phyloP scores from a whole-genome alignment of 1,284 basidiomycete species.

The Melampsora larici-populina region DNA sequence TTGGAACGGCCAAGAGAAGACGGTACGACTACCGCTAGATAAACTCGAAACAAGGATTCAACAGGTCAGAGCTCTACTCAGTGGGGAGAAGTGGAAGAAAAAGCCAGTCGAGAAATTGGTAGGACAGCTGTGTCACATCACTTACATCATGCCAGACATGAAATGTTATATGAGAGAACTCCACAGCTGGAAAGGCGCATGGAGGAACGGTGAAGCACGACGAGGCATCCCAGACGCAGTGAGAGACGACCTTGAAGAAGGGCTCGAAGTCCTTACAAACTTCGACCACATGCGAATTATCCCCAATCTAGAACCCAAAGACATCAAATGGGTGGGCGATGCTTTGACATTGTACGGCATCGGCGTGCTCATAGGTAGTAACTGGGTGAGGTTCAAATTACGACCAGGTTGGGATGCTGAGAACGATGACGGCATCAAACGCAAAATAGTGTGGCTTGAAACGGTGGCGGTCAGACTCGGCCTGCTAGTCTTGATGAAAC shows the following conservation, averaged over 20 bases:
- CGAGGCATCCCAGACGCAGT: background rate
- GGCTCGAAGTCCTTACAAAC: background rate
- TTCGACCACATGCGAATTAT: conserved; percentile 7
- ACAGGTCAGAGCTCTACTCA: background rate
- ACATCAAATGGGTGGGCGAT: too few species aligned
- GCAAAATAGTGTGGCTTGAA: background rate
- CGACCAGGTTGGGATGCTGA: background rate
- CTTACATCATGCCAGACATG: too few species aligned
- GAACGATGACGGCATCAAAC: background rate
- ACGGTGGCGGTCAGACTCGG: too few species aligned
- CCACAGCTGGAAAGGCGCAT: background rate
- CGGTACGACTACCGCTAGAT: background rate
- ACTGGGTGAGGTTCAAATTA: background rate
- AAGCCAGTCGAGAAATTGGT: background rate
- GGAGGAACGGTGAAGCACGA: background rate
- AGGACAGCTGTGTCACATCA: too few species aligned
- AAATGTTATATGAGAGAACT: background rate
- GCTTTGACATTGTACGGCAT: too few species aligned
- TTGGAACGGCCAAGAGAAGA: too few species aligned
- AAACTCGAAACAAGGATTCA: background rate
- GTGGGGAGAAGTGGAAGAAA: background rate
- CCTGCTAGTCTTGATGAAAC: too few species aligned
- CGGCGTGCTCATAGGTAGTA: background rate
- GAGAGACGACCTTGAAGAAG: background rate
- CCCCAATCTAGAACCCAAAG: too few species aligned